Evolutionary conservation across 129 eudicot species (phyloP).

Genomic region (Chrysanthemum seticuspe): DNA sequence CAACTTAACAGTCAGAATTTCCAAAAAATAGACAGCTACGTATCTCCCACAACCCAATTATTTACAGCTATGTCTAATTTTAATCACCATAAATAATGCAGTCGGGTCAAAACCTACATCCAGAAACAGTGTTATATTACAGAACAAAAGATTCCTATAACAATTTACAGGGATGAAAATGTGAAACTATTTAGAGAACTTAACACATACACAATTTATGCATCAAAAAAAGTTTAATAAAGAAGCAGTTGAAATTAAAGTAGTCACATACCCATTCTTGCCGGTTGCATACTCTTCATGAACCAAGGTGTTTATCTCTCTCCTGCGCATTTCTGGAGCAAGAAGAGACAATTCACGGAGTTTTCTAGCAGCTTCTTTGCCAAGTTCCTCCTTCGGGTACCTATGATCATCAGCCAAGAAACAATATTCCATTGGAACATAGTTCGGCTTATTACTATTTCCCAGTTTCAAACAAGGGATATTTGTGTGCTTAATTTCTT

Average conservation of each 20-base stretch:
- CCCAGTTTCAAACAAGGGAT: conserved; percentile 74
- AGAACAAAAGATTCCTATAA: not conserved
- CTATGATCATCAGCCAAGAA: conserved; percentile 59
- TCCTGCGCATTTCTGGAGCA: conserved; percentile 43
- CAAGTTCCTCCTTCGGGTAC: conserved; percentile 55
- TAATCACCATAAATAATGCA: too few species aligned
- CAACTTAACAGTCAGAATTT: too few species aligned
- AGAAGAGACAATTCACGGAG: conserved; percentile 48
- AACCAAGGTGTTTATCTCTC: conserved; percentile 47
- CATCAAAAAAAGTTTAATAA: not conserved
- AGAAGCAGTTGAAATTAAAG: not conserved
- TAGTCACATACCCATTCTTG: conserved; percentile 50
- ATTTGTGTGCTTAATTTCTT: conserved; percentile 27
- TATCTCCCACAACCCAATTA: too few species aligned
- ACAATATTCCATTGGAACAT: conserved; percentile 72
- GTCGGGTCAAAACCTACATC: too few species aligned
- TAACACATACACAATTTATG: not conserved
- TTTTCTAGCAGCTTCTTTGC: conserved; percentile 20
- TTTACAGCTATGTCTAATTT: too few species aligned
- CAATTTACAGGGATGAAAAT: not conserved
- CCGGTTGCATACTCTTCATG: conserved; percentile 54
- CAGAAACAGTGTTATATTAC: not conserved
- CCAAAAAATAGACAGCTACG: too few species aligned
- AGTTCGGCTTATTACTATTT: conserved; percentile 33
- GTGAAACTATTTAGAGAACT: not conserved